Percentiles rank a stretch among this genome's conserved stretches.
phyloP scores from a whole-genome alignment of 2,329 filamentous ascomycete species.

The Cercospora janseana region DNA sequence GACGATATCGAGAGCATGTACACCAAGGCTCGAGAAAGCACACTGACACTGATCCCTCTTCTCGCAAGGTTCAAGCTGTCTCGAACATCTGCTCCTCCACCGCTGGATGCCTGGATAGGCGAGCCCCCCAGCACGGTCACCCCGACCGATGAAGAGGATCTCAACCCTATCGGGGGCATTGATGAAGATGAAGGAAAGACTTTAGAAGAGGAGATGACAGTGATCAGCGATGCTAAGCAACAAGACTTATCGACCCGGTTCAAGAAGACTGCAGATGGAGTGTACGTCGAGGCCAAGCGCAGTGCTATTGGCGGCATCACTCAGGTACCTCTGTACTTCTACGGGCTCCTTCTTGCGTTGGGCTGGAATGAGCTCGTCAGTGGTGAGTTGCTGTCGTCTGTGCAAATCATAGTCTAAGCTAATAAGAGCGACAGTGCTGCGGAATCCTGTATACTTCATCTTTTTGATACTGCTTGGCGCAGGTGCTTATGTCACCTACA shows the following conservation, averaged over 20 bases:
- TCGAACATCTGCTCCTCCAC: slow-evolving; percentile 71
- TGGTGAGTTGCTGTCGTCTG: slow-evolving; percentile 63
- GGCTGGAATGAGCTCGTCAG: slow-evolving; percentile 99
- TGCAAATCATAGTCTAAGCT: neutral
- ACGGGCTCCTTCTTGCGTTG: slow-evolving; percentile 78
- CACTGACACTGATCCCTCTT: slow-evolving; percentile 83
- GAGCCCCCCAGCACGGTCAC: slow-evolving; percentile 70
- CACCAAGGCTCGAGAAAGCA: slow-evolving; percentile 87
- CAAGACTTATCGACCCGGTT: slow-evolving; percentile 91
- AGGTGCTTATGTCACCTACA: slow-evolving; percentile 85
- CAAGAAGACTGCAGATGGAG: slow-evolving; percentile 96
- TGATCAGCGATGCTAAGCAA: slow-evolving; percentile 85
- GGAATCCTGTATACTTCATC: slow-evolving; percentile 90
- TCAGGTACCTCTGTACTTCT: slow-evolving; percentile 93
- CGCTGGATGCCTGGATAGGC: slow-evolving; percentile 82
- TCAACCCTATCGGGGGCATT: slow-evolving; percentile 84
- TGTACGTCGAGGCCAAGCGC: slow-evolving; percentile 96
- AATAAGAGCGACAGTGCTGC: slow-evolving; percentile 63
- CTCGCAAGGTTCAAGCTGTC: slow-evolving; percentile 79
- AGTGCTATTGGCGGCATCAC: slow-evolving; percentile 94
- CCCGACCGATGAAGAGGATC: slow-evolving; percentile 83
- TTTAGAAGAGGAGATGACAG: slow-evolving; percentile 91
- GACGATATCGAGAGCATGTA: slow-evolving; percentile 98
- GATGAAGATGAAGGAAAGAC: slow-evolving; percentile 88
- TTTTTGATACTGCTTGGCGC: slow-evolving; percentile 74